These are phyloP conservation scores for Smithsoniella earleae DNA, from an alignment of 163 green algal genomes.

Conservation along the genomic window DNA sequence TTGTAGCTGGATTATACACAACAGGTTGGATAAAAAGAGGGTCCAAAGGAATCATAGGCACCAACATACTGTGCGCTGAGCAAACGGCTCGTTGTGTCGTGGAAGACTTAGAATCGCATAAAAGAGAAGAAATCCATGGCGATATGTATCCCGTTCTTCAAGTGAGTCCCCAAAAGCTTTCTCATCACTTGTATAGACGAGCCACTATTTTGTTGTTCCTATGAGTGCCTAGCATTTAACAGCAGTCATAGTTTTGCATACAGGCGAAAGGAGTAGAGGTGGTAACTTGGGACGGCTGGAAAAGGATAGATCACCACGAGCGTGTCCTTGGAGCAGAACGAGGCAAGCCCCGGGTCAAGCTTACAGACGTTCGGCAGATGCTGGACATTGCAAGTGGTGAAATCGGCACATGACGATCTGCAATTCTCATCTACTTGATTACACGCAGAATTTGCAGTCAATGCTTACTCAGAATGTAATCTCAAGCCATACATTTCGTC, in stretches of 20 bases:
- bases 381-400: constrained; percentile 37
- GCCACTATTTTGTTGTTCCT: too few relatives aligned
- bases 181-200: too few relatives aligned
- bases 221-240: too few relatives aligned
- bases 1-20: constrained; percentile 65
- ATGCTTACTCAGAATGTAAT: too few relatives aligned
- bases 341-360: constrained; percentile 61
- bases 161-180: too few relatives aligned
- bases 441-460: too few relatives aligned
- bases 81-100: constrained; percentile 60
- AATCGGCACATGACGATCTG: too few relatives aligned
- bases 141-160: too few relatives aligned
- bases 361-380: constrained; percentile 41
- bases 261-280: constrained; percentile 33
- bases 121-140: background rate
- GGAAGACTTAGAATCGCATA: constrained; percentile 31
- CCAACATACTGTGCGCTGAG: constrained; percentile 74
- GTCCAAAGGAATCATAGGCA: constrained; percentile 83
- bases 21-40: constrained; percentile 81
- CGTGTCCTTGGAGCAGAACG: constrained; percentile 36
- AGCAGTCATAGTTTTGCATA: too few relatives aligned
- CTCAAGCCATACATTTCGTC: too few relatives aligned
- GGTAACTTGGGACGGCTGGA: constrained; percentile 52
- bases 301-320: constrained; percentile 55
- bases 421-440: too few relatives aligned